phyloP scores from a whole-genome alignment of 345 rosid species.

The Corymbia maculata region DNA sequence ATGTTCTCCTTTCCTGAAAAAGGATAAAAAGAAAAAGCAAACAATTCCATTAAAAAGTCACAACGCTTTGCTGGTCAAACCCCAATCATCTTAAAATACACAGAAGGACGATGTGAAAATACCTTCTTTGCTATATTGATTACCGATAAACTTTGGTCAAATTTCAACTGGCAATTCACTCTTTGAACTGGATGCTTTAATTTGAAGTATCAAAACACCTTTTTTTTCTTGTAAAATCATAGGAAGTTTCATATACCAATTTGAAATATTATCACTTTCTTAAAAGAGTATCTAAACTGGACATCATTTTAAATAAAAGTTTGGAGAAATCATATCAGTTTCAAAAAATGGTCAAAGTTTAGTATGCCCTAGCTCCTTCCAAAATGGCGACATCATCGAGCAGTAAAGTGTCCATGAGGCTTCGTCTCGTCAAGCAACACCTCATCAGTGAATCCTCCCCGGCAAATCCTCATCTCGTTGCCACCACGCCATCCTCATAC shows the following conservation, averaged over 20 bases:
- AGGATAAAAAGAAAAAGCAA: not conserved
- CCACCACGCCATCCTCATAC: not conserved
- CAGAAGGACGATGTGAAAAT: not conserved
- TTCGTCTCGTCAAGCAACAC: not conserved
- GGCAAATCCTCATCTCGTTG: not conserved
- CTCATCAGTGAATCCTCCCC: not conserved
- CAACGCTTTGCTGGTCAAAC: not conserved
- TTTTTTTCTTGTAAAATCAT: not conserved
- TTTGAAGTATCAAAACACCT: fast-evolving
- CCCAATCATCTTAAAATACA: not conserved
- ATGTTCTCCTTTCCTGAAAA: not conserved
- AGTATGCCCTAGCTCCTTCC: not conserved
- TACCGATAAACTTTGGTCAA: not conserved
- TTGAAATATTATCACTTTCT: too few relatives aligned
- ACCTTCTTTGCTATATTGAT: not conserved
- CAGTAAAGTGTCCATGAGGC: not conserved
- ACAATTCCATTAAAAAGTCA: not conserved
- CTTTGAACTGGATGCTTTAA: not conserved
- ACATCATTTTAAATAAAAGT: too few relatives aligned
- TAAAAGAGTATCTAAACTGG: fast-evolving
- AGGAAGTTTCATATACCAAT: too few relatives aligned
- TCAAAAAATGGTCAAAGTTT: too few relatives aligned
- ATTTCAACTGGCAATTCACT: not conserved
- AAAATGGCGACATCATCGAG: not conserved
- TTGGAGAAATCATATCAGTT: too few relatives aligned